Evolutionary conservation across 2,329 filamentous ascomycete genomes (phyloP), one percentile per base, ranked within the genome.

Genomic region (Neocatenulostroma microsporum): DNA sequence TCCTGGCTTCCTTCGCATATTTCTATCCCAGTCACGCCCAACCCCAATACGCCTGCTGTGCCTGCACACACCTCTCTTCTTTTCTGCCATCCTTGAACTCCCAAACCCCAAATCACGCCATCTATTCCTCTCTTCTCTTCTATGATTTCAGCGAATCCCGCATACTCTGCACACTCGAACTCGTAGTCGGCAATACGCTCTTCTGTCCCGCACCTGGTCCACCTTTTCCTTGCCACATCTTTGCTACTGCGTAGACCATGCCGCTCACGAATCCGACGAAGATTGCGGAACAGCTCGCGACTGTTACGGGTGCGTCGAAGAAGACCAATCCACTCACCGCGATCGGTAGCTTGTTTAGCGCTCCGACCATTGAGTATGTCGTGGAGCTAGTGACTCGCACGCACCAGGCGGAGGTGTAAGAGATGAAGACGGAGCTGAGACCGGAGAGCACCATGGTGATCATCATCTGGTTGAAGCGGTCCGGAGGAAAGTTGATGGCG

Each of bases 351-450:
- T 98, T 98, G 75, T 98, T 98, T 55, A 98, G 73, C 13, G 89
- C 86, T 45, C 91, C 91, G 39, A 96, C 91, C 89, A 98, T 96
- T 20, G 85, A 94, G 71, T 96, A 98, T 2, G 91, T 98, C 7
- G 91, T 98, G 13, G 89, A 95, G 0, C 88, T 94, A 6, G 91
- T 96, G 47, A 94, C 84, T 49, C 91, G 88, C 47, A 98, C 93
- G 60, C 91, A 96, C 91, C 91, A 98, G 25, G 91, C 91, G 12
- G 89, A 95, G 58, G 87, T 93, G 74, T 98, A 98, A n/a, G 89
- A 96, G 63, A 98, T 98, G 68, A 95, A 94, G 56, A 96, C 88
- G 34, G 88, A 84, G 23, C 80, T 88, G 36, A 95, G 72, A 42
- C 91, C 91, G 4, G 91, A 95, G 64, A 96, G 83, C 55, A 96